A percentile compares a stretch with the other conserved stretches of the same genome.
These are phyloP conservation scores for Mortierella polycephala DNA, from an alignment of 371 early-diverging fungal genomes.

Conservation along the genomic window DNA sequence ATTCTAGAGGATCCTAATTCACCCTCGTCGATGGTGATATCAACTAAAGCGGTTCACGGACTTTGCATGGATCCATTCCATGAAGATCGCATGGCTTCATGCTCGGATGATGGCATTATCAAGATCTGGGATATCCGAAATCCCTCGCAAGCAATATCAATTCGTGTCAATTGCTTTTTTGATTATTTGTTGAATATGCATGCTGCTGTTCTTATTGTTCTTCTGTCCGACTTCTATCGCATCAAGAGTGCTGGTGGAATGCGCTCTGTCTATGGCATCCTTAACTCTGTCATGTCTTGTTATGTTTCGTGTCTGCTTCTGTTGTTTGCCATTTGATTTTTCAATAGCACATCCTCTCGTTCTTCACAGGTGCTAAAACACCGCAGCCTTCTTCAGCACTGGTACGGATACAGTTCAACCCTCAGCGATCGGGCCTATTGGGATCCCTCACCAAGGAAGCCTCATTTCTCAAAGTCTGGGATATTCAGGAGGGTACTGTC, in stretches of 20 bases:
- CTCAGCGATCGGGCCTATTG: slow-evolving; percentile 70
- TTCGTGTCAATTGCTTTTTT: too few species aligned
- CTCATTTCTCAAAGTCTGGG: slow-evolving; percentile 67
- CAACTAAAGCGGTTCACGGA: slow-evolving; percentile 82
- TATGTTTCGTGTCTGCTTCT: too few species aligned
- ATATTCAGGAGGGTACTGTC: slow-evolving; percentile 67
- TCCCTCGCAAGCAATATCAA: slow-evolving; percentile 62
- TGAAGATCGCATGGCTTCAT: slow-evolving; percentile 76
- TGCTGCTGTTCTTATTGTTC: too few species aligned
- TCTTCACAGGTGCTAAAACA: slow-evolving; percentile 41
- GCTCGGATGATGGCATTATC: slow-evolving; percentile 76
- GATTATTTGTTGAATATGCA: too few species aligned
- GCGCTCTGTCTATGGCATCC: too few species aligned
- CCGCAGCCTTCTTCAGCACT: slow-evolving; percentile 39
- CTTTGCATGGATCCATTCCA: slow-evolving; percentile 79
- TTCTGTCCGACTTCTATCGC: too few species aligned
- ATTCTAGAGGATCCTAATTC: slow-evolving; percentile 39
- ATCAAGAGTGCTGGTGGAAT: too few species aligned
- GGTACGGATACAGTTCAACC: slow-evolving; percentile 71
- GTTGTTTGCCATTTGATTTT: too few species aligned
- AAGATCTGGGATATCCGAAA: slow-evolving; percentile 86
- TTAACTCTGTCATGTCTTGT: too few species aligned
- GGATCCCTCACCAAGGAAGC: slow-evolving; percentile 74
- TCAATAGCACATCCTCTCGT: slow-evolving; percentile 16
- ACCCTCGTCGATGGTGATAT: slow-evolving; percentile 60